These are phyloP conservation scores for Hirschfeldia incana DNA, from an alignment of 345 rosid species.

Conservation along the genomic window DNA sequence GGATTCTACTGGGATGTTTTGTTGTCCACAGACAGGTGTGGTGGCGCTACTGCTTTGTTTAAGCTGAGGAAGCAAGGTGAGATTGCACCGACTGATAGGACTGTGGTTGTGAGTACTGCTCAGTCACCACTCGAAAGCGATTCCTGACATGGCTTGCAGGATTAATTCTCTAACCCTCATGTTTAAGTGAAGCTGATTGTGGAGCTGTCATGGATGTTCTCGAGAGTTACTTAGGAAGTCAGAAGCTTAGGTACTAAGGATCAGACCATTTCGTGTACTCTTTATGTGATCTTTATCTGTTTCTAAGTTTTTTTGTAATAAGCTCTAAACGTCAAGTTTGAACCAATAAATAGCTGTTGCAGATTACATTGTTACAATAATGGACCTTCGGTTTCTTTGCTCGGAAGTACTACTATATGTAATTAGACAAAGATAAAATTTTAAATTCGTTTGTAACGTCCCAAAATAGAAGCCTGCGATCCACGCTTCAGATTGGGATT, in stretches of 20 bases:
- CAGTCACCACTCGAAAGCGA: constrained; percentile 79
- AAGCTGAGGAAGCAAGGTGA: constrained; percentile 82
- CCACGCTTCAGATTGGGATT: background rate
- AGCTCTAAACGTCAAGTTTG: background rate
- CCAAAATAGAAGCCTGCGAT: background rate
- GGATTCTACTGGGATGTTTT: constrained; percentile 92
- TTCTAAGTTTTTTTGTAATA: no score
- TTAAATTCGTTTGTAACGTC: background rate
- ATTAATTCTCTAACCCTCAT: constrained; percentile 68
- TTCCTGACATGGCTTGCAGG: constrained; percentile 75
- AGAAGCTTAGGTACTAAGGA: no score
- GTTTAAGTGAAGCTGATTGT: no score
- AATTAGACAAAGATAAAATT: background rate
- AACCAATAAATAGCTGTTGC: no score
- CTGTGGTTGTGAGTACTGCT: constrained; percentile 92
- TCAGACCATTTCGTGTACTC: no score
- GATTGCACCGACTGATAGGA: constrained; percentile 63
- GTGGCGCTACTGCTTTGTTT: constrained; percentile 68
- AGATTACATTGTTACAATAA: no score
- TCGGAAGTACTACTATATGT: background rate
- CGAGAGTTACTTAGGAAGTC: no score
- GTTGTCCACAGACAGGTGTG: constrained; percentile 92
- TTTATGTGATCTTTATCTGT: no score
- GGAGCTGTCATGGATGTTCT: no score
- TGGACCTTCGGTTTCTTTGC: background rate